Percentiles rank a stretch among this genome's conserved stretches.
Evolutionary conservation across 73 alveolate genomes (phyloP).

Genomic region (Stentor roeselii): DNA sequence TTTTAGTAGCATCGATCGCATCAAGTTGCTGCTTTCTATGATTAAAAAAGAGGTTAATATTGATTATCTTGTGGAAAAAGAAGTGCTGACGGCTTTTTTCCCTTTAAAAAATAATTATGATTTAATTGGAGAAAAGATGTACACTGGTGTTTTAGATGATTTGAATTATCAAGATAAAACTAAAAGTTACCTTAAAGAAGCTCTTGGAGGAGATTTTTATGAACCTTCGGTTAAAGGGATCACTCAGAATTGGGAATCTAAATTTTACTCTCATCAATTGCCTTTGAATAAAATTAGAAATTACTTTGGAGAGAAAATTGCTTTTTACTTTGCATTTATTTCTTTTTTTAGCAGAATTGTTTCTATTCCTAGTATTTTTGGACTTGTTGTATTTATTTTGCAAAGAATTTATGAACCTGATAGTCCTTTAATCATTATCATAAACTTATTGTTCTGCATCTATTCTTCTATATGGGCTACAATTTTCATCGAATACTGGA

Average conservation of each 20-base stretch:
- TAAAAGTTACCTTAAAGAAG: neutral
- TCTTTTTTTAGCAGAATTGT: conserved; percentile 19
- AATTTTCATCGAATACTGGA: conserved; percentile 57
- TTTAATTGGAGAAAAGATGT: neutral
- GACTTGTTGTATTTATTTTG: conserved; percentile 31
- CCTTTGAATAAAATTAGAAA: conserved; percentile 35
- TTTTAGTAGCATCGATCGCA: conserved; percentile 5
- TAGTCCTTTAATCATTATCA: neutral
- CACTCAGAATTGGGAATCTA: neutral
- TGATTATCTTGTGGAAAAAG: neutral
- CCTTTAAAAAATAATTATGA: conserved; percentile 1
- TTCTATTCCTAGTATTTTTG: conserved; percentile 15
- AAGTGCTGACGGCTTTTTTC: neutral
- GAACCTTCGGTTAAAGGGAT: neutral
- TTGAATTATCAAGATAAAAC: neutral
- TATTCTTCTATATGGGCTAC: conserved; percentile 48
- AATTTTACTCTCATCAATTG: neutral
- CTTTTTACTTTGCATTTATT: conserved; percentile 26
- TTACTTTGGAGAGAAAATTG: conserved; percentile 43
- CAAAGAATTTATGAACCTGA: neutral
- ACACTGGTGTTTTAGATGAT: neutral
- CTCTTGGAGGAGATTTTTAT: neutral
- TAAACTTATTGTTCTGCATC: neutral
- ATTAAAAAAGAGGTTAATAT: neutral
- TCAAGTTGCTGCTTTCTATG: neutral